Evolutionary conservation across 352 stramenopile species (phyloP).

Genomic region (Globisporangium spiculum): DNA sequence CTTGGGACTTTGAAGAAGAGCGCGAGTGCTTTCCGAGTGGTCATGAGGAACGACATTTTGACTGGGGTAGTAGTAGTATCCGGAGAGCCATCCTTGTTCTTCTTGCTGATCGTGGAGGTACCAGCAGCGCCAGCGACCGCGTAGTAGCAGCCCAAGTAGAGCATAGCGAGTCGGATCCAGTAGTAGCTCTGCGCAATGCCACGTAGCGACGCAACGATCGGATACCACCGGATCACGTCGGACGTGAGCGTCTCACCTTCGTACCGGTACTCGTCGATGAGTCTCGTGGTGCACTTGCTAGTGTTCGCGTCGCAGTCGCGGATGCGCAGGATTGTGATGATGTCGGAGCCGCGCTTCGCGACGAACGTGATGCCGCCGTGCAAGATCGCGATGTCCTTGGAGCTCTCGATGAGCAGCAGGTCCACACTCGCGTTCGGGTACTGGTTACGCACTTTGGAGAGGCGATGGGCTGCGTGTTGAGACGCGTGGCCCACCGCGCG

Average conservation of each 20-base stretch:
- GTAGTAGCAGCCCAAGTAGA: constrained; percentile 12
- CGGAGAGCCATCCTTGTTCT: neutral
- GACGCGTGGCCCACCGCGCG: neutral
- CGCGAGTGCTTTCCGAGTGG: neutral
- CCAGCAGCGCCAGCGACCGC: neutral
- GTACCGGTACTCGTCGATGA: constrained; percentile 16
- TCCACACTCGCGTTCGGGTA: constrained; percentile 12
- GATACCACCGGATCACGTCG: constrained; percentile 10
- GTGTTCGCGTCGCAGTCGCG: neutral
- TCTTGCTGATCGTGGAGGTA: too few species aligned
- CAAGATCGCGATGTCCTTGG: constrained; percentile 7
- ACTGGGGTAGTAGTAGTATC: too few species aligned
- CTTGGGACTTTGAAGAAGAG: constrained; percentile 21
- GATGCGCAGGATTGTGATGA: constrained; percentile 15
- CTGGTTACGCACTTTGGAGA: neutral
- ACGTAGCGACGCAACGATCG: constrained; percentile 5
- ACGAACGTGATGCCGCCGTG: constrained; percentile 6
- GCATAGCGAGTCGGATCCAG: constrained; percentile 9
- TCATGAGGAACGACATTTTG: neutral
- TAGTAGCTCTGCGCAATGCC: constrained; percentile 13
- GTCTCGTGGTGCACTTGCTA: too few species aligned
- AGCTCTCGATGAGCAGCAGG: constrained; percentile 9
- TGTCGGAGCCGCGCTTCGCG: constrained; percentile 3
- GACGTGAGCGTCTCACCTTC: constrained; percentile 14
- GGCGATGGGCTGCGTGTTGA: neutral